These are phyloP conservation scores for Leccinum broughii DNA, from an alignment of 768 basidiomycete species.

Conservation along the genomic window DNA sequence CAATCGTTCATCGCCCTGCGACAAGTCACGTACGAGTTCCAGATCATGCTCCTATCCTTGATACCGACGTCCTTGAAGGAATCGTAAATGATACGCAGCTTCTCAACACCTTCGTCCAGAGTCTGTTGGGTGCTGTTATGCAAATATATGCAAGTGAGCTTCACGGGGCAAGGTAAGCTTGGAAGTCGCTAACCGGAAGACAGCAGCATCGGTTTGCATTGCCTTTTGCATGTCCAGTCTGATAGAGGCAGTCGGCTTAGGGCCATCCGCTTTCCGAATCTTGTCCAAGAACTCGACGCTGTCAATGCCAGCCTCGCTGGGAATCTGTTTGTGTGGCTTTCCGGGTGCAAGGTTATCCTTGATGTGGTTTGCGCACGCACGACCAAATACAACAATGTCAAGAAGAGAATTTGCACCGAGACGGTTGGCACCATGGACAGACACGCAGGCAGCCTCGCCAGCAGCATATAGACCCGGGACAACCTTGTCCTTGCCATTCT, in stretches of 20 bases:
- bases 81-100: conserved; percentile 83
- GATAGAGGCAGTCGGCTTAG: conserved; percentile 85
- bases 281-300: conserved; percentile 88
- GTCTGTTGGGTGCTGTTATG: conserved; percentile 72
- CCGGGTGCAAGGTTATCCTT: conserved; percentile 87
- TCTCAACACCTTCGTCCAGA: conserved; percentile 90
- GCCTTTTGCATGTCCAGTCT: conserved; percentile 98
- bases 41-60: conserved; percentile 99
- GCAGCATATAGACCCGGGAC: conserved; percentile 98
- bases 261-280: conserved; percentile 79
- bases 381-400: conserved; percentile 98
- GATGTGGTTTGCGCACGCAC: conserved; percentile 99
- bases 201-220: conserved; percentile 97
- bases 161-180: background rate
- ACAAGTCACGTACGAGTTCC: conserved; percentile 84
- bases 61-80: conserved; percentile 90
- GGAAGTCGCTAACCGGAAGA: conserved; percentile 67
- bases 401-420: conserved; percentile 98
- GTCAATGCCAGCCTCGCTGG: conserved; percentile 81
- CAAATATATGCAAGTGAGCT: conserved; percentile 3
- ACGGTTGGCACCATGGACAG: conserved; percentile 99
- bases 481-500: conserved; percentile 86
- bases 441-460: conserved; percentile 98
- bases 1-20: conserved; percentile 1
- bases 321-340: conserved; percentile 85